Evolutionary conservation across 169 alveolate genomes (phyloP), one percentile per base, ranked within the genome.

Genomic region (Cryptosporidium viatorum): DNA sequence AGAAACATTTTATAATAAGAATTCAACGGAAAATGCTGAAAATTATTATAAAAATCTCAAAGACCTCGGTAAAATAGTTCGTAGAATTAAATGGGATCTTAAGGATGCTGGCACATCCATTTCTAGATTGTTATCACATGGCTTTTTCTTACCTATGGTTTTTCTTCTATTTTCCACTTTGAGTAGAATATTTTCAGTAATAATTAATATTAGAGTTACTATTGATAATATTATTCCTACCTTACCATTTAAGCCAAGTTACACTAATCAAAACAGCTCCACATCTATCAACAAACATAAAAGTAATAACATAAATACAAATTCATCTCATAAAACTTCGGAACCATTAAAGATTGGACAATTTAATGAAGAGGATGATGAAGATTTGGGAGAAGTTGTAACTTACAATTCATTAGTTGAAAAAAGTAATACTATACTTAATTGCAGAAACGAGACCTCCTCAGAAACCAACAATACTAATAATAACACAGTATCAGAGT

Each of bases 71-170:
- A 80, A 62, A 33, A 80, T 80, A 16, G 23, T 35, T 29, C 51
- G 89, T 9, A 59, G 89, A 60, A 80, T 80, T 39, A 80, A 62
- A 9, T 80, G 89, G 89, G 80, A 80, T n/a, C 45, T 80, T 14
- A 65, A 65, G 59, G 75, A 41, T 41, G 75, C 89, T 6, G 89
- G 89, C 9, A 26, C 29, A 60, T 80, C 73, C 35, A 80, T 80
- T 10, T 80, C 89, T 29, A 80, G 89, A 65, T 4, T 80, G n/a
- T 23, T 80, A 18, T 33, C 89, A 41, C 89, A 80, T 62, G 89
- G 89, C 16, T 80, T 80, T 48, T 58, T 48, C 29, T 41, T 80
- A 16, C 67, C 89, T 10, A n/a, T 80, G 23, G 68, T 52, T 23
- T 80, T 80, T 12, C 70, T 59, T 31, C 29, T 80, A 10, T 62